Evolutionary conservation across 192 early-diverging fungal genomes (phyloP), one percentile per base, ranked within the genome.

Genomic region (Allomyces javanicus): DNA sequence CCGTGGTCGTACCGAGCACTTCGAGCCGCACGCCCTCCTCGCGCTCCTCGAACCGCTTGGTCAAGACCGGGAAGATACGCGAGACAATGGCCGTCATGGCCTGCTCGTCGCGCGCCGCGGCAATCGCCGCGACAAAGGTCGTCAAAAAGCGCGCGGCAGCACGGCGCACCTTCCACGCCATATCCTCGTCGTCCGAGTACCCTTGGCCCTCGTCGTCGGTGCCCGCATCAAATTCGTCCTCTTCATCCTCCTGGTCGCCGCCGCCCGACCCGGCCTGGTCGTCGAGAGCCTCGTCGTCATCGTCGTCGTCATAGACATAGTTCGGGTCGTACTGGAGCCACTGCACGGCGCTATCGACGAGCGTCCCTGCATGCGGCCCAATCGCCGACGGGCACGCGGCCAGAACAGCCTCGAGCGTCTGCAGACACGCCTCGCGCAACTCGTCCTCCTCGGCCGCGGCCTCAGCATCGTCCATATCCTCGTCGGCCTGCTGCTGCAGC

Each of bases 101-200:
- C 17, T 21, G 50, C 17, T 58, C 50, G 50, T n/a, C 50, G 11
- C 86, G 84, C 0, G 89, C 89, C 33, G 74, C 79, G 64, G 93
- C 86, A 26, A 84, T 74, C 12, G 83, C 78, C 4, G 81, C 66
- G 9, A 40, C 33, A 40, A 40, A 40, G 4, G 50, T 58, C 50
- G 50, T 21, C 1, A 93, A 71, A 7, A 92, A 67, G 68, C 89
- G 90, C 10, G 85, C 78, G n/a, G 87, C 78, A 3, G 89, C 83
- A 14, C 86, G 77, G 62, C 92, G 86, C 9, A 93, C 92, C 70
- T 94, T 94, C 90, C 90, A 94, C 1, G 88, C 89, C 67, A 93
- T 79, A 67, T 94, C 92, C 63, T 94, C 92, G 58, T 94, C 89
- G 65, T 94, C 91, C 9, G 87, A 89, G 73, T 87, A 90, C 76